Evolutionary conservation across 2,329 filamentous ascomycete genomes (phyloP).

Genomic region (Hansfordia pulvinata): DNA sequence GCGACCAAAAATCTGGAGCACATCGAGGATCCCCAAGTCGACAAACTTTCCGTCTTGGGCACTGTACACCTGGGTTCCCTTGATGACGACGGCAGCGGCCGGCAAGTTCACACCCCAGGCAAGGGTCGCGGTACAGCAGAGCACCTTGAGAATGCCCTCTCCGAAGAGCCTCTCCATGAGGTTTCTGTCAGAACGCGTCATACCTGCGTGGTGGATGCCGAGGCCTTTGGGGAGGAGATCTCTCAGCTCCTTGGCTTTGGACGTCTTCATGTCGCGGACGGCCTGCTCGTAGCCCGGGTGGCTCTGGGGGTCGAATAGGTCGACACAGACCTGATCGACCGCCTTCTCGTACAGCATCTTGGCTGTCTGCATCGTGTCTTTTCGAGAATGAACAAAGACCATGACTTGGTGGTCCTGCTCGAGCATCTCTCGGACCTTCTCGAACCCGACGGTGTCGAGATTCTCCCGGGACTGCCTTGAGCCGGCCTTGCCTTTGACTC

Average conservation of each 20-base stretch:
- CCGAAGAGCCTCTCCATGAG: slow-evolving; percentile 87
- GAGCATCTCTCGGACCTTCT: slow-evolving; percentile 92
- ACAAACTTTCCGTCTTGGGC: slow-evolving; percentile 94
- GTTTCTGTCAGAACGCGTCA: slow-evolving; percentile 88
- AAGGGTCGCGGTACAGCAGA: slow-evolving; percentile 94
- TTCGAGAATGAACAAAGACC: slow-evolving; percentile 96
- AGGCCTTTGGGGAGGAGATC: slow-evolving; percentile 85
- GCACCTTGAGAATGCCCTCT: slow-evolving; percentile 86
- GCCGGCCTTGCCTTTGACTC: slow-evolving; percentile 82
- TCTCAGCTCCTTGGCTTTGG: slow-evolving; percentile 73
- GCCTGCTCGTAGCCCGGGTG: slow-evolving; percentile 74
- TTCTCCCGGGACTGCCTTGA: slow-evolving; percentile 77
- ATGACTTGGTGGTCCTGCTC: slow-evolving; percentile 90
- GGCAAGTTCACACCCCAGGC: slow-evolving; percentile 99
- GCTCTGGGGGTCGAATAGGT: slow-evolving; percentile 68
- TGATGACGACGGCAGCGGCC: slow-evolving; percentile 92
- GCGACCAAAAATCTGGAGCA: slow-evolving; percentile 95
- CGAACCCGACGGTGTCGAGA: slow-evolving; percentile 73
- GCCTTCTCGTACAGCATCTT: slow-evolving; percentile 80
- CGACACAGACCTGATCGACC: slow-evolving; percentile 60
- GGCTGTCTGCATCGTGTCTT: slow-evolving; percentile 84
- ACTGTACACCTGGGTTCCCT: slow-evolving; percentile 94
- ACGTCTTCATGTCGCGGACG: slow-evolving; percentile 71
- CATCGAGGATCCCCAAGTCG: slow-evolving; percentile 89
- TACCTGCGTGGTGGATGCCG: slow-evolving; percentile 91